Evolutionary conservation across 75 land plant genomes (phyloP), one percentile per base, ranked within the genome.

Genomic region (Cryptomeria japonica): DNA sequence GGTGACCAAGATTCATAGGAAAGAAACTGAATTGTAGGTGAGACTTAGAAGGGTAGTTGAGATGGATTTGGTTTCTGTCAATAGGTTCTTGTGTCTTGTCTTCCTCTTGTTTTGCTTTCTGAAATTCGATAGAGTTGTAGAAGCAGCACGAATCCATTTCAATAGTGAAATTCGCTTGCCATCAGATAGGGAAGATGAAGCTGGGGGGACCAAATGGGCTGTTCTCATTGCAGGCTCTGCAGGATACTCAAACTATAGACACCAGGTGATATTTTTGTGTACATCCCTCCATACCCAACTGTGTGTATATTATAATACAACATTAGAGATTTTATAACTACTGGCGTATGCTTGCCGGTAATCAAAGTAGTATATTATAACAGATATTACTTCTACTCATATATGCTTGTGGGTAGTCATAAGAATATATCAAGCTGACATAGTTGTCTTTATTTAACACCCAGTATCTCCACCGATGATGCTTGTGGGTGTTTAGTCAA

Each of bases 221-320:
- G 86, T 90, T n/a, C 90, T 90, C 19, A 31, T 90, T 58, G 90
- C 90, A 37, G 90, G 90, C 3, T 90, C 90, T 53, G 22, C 90
- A 55, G 90, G 90, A 19, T 90, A 83, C 46, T 55, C 77, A 56
- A 90, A 90, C 36, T 90, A 90, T 86, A 80, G 90, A 44, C 90
- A 90, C 70, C 90, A 90, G 90, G 90, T 90, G 46, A 86, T 15
- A 18, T 84, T 80, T 13, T 32, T 75, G 13, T 32, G 77, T 34
- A 34, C 2, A 75, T 34, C n/a, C 16, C 13, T 34, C 37, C 4
- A 32, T 75, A 11, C 37, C 15, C 34, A 75, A 75, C 3, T 75
- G 37, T 75, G 34, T 34, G 4, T 73, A 34, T 75, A 32, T n/a
- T 34, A 25, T 61, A 61, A 6, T 22, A 25, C 28, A 22, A 58